phyloP scores from a whole-genome alignment of 2,329 filamentous ascomycete genomes.

The Ascochyta koolunga region DNA sequence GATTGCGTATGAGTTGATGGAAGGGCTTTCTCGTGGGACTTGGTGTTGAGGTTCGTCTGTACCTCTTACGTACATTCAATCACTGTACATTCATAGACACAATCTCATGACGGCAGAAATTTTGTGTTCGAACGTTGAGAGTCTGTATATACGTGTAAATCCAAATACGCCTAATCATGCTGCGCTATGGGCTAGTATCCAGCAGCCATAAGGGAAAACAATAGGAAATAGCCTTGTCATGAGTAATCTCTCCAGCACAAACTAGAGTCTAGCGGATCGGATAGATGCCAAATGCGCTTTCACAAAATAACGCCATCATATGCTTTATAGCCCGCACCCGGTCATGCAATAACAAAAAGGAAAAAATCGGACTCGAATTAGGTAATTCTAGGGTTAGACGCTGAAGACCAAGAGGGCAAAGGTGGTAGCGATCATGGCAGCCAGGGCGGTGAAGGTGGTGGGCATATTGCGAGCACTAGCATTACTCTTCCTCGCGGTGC shows the following conservation, averaged over 20 bases:
- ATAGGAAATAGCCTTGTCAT: conserved; percentile 2
- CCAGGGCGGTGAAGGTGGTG: conserved; percentile 19
- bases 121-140: background rate
- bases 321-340: conserved; percentile 10
- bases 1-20: conserved; percentile 28
- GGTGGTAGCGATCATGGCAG: conserved; percentile 17
- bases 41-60: background rate
- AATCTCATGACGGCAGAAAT: background rate
- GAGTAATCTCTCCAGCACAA: conserved; percentile 2
- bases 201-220: background rate
- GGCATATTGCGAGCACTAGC: conserved; percentile 20
- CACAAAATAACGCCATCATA: conserved; percentile 15
- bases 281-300: conserved; percentile 4
- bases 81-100: background rate
- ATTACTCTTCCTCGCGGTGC: conserved; percentile 37
- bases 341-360: conserved; percentile 12
- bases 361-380: conserved; percentile 14
- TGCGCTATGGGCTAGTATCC: conserved; percentile 9
- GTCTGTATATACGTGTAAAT: conserved; percentile 6
- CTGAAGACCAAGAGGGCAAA: conserved; percentile 7
- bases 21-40: background rate
- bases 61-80: background rate
- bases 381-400: conserved; percentile 3
- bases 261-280: background rate
- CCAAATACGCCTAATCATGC: conserved; percentile 1